Percentiles rank a stretch among this genome's conserved stretches.
Evolutionary conservation across 163 green algal genomes (phyloP).

Genomic region (Coccomyxa subellipsoidea): DNA sequence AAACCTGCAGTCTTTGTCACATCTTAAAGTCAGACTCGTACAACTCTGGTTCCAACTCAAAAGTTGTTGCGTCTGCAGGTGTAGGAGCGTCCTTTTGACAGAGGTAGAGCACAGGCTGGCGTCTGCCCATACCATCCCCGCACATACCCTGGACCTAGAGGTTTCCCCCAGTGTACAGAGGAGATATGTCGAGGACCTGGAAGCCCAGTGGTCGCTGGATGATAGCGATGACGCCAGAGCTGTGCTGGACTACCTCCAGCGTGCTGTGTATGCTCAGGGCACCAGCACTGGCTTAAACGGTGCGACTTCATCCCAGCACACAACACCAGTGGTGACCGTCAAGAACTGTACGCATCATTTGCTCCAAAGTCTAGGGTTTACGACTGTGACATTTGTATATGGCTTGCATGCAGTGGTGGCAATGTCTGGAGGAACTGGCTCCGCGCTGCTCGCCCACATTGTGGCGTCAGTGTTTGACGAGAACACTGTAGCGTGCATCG

Average conservation of each 20-base stretch:
- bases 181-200: background rate
- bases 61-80: background rate
- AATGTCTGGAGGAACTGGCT: background rate
- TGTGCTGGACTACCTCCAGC: background rate
- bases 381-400: background rate
- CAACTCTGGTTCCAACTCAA: no score
- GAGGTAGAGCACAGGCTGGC: background rate
- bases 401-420: background rate
- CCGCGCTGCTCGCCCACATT: background rate
- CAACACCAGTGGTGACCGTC: background rate
- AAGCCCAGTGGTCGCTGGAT: background rate
- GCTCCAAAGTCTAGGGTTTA: background rate
- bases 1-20: no score
- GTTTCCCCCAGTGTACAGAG: background rate
- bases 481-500: background rate
- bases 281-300: background rate
- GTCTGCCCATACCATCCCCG: background rate
- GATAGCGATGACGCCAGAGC: background rate
- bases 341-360: background rate
- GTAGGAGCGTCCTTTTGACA: background rate
- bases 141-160: background rate
- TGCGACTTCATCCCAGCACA: background rate
- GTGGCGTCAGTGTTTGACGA: conserved; percentile 5
- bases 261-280: background rate
- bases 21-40: no score